These are phyloP conservation scores for Claviceps monticola DNA, from an alignment of 2,329 filamentous ascomycete genomes.

Conservation along the genomic window DNA sequence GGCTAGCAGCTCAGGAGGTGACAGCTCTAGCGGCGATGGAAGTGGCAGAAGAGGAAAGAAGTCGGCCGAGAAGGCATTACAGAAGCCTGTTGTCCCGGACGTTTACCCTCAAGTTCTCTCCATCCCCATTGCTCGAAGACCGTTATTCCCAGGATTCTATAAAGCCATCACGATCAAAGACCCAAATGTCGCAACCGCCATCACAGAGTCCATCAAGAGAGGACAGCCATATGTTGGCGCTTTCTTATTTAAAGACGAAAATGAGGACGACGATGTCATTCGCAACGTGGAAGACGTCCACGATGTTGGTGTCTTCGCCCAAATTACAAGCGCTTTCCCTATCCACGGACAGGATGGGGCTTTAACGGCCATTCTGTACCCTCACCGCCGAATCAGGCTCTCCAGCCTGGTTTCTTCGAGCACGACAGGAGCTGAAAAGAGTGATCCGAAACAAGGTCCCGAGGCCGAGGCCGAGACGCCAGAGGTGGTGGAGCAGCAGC, in stretches of 20 bases:
- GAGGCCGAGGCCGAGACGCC: conserved; percentile 33
- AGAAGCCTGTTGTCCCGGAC: conserved; percentile 83
- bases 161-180: conserved; percentile 96
- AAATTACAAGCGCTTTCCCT: conserved; percentile 92
- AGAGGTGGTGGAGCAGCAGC: conserved; percentile 46
- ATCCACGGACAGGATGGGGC: conserved; percentile 73
- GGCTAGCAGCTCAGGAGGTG: conserved; percentile 37
- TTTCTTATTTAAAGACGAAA: conserved; percentile 93
- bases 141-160: conserved; percentile 94
- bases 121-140: conserved; percentile 86
- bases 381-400: conserved; percentile 85
- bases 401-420: conserved; percentile 65
- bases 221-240: conserved; percentile 96
- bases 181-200: conserved; percentile 77
- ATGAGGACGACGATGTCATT: conserved; percentile 86
- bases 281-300: conserved; percentile 83
- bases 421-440: conserved; percentile 35
- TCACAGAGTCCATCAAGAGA: conserved; percentile 91
- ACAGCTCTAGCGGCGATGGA: conserved; percentile 44
- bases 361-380: conserved; percentile 88
- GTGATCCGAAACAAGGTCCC: conserved; percentile 33
- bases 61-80: conserved; percentile 57
- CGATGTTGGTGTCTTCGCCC: conserved; percentile 91
- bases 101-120: conserved; percentile 96
- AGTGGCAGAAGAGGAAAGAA: conserved; percentile 57